Evolutionary conservation across 2,329 filamentous ascomycete genomes (phyloP).

Genomic region (Tolypocladium inflatum): DNA sequence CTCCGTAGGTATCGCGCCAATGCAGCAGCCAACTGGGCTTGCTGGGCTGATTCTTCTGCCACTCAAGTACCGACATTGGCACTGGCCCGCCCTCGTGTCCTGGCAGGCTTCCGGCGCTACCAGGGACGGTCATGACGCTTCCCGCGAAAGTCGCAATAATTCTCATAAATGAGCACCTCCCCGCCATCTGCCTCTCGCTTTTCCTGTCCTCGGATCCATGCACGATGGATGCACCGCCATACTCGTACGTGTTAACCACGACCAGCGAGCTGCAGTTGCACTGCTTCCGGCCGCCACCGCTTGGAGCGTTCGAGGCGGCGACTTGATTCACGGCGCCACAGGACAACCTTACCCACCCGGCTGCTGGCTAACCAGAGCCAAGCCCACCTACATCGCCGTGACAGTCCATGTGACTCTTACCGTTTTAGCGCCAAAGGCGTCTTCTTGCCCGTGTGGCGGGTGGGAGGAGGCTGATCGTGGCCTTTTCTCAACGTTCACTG

Average conservation of each 20-base stretch:
- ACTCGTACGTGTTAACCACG: neutral
- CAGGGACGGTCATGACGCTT: neutral
- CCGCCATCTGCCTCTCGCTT: neutral
- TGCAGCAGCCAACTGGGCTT: neutral
- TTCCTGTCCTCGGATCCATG: neutral
- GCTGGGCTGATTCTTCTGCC: neutral
- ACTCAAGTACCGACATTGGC: neutral
- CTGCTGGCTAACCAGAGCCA: slow-evolving; percentile 3
- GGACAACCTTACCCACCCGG: neutral
- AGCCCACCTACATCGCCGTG: slow-evolving; percentile 7
- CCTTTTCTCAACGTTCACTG: neutral
- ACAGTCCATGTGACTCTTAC: slow-evolving; percentile 5
- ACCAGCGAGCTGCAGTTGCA: neutral
- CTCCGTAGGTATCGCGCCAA: neutral
- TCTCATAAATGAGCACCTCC: neutral
- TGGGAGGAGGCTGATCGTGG: neutral
- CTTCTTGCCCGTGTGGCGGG: neutral
- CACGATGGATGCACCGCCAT: neutral
- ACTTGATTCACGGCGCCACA: neutral
- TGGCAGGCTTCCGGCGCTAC: too few species aligned
- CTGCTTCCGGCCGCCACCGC: neutral
- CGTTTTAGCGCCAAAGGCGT: slow-evolving; percentile 3
- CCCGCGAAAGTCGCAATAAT: neutral
- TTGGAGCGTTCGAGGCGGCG: neutral
- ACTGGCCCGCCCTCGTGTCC: too few species aligned